Evolutionary conservation across 1,284 basidiomycete species (phyloP), one percentile per base, ranked within the genome.

Genomic region (Cryptococcus amylolentus): DNA sequence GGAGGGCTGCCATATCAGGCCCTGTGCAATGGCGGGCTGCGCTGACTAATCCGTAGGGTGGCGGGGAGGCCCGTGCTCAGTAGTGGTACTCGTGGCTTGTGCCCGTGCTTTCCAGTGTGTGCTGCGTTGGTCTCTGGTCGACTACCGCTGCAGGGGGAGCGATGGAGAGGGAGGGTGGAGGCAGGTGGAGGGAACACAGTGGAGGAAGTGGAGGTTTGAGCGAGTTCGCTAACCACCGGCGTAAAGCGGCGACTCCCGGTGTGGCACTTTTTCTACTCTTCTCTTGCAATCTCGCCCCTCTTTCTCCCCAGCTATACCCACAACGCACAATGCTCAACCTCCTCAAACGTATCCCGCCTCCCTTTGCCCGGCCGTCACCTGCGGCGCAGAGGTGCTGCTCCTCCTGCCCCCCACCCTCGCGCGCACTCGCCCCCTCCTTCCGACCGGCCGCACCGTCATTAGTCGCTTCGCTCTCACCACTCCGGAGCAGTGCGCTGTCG

Each of bases 1-100:
- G 53, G 56, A 45, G 54, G 55, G 45, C 59, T 52, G 9, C 63
- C 59, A 44, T 62, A 57, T 58, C 63, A 62, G 14, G 27, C 26
- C 37, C 14, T 18, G 37, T 51, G 16, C 16, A 18, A 14, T 44
- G 41, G 35, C 37, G 31, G 23, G 37, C 10, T 47, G 41, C 14
- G 37, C 41, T 44, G 28, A 9, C 37, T 18, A 42, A 20, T 37
- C 31, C 14, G 57, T 54, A 39, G 57, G 44, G 43, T 14, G 39
- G 18, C 18, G 41, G 39, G 42, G 18, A 18, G 23, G 2, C 2
- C 23, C 23, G 23, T 3, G 23, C 23, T 23, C 23, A 3, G 23
- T 23, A 23, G 23, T 23, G 3, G 23, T 23, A 23, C 23, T 23
- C 23, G 23, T 23, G 23, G 2, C 23, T 2, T 23, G 23, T n/a